A percentile compares a stretch with the other conserved stretches of the same genome.
Evolutionary conservation across 2,329 filamentous ascomycete species (phyloP).

Genomic region (Alternaria angustiovoidea): DNA sequence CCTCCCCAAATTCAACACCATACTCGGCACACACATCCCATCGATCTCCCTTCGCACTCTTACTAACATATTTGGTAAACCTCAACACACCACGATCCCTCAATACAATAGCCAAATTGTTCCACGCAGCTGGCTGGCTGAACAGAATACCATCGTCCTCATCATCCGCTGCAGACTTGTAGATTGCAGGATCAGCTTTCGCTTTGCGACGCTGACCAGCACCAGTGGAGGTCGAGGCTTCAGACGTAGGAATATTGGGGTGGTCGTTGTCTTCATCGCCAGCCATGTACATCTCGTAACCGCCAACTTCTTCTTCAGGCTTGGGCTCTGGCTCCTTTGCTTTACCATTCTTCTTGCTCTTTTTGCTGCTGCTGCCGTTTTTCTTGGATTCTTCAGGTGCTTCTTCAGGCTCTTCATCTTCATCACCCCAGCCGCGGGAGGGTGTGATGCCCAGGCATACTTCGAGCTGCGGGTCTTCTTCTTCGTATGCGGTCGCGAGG

Average conservation of each 20-base stretch:
- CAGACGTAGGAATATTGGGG: constrained; percentile 48
- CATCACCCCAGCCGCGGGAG: constrained; percentile 82
- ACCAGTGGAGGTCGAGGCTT: constrained; percentile 52
- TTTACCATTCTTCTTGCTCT: constrained; percentile 41
- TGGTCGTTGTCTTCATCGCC: constrained; percentile 69
- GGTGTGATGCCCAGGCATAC: constrained; percentile 89
- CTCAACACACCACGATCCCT: constrained; percentile 85
- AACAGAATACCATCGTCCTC: constrained; percentile 81
- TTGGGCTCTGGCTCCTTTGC: constrained; percentile 8
- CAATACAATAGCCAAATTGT: constrained; percentile 88
- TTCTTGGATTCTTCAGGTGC: constrained; percentile 57
- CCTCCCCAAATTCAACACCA: constrained; percentile 70
- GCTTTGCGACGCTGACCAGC: constrained; percentile 57
- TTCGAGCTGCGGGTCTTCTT: constrained; percentile 79
- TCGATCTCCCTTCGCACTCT: constrained; percentile 81
- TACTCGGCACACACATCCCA: constrained; percentile 89
- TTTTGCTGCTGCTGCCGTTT: constrained; percentile 41
- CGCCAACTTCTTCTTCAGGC: constrained; percentile 69
- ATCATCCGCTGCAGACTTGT: constrained; percentile 63
- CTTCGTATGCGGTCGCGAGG: constrained; percentile 82
- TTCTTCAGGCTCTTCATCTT: constrained; percentile 63
- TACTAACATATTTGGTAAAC: constrained; percentile 96
- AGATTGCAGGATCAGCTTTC: constrained; percentile 79
- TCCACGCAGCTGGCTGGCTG: constrained; percentile 78
- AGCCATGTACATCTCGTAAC: constrained; percentile 93